Percentiles rank a stretch among this genome's conserved stretches.
These are phyloP conservation scores for Trichoderma guizhouense DNA, from an alignment of 2,329 filamentous ascomycete genomes.

Conservation along the genomic window DNA sequence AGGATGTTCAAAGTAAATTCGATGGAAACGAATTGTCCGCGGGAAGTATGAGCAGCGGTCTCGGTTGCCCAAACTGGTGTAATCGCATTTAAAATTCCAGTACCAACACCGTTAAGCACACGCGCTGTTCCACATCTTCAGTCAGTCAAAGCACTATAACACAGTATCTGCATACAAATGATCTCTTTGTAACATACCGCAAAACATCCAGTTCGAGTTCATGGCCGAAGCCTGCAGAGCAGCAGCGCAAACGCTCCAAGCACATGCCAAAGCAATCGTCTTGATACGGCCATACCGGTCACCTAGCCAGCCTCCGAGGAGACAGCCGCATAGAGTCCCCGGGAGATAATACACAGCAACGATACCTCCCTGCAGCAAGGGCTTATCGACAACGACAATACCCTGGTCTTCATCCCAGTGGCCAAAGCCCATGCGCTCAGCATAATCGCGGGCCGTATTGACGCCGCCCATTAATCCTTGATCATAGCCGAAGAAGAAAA, in stretches of 20 bases:
- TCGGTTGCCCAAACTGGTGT: slow-evolving; percentile 71
- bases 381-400: slow-evolving; percentile 56
- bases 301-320: slow-evolving; percentile 61
- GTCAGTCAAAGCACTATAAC: neutral
- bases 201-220: slow-evolving; percentile 69
- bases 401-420: slow-evolving; percentile 48
- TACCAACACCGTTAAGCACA: slow-evolving; percentile 58
- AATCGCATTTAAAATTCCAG: slow-evolving; percentile 67
- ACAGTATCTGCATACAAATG: neutral
- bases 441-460: slow-evolving; percentile 63
- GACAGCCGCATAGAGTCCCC: slow-evolving; percentile 57
- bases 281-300: slow-evolving; percentile 61
- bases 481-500: slow-evolving; percentile 65
- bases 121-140: slow-evolving; percentile 22
- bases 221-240: slow-evolving; percentile 62
- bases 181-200: slow-evolving; percentile 39
- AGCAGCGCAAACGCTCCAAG: slow-evolving; percentile 60
- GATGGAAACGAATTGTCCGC: slow-evolving; percentile 67
- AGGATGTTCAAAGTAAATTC: slow-evolving; percentile 74
- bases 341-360: slow-evolving; percentile 44
- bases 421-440: slow-evolving; percentile 62
- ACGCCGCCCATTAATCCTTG: slow-evolving; percentile 61
- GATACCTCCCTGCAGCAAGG: slow-evolving; percentile 34
- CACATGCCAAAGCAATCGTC: slow-evolving; percentile 57
- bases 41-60: slow-evolving; percentile 62